A percentile compares a stretch with the other conserved stretches of the same genome.
These are phyloP conservation scores for Zelonia costaricensis DNA, from an alignment of 208 protist species.

Conservation along the genomic window DNA sequence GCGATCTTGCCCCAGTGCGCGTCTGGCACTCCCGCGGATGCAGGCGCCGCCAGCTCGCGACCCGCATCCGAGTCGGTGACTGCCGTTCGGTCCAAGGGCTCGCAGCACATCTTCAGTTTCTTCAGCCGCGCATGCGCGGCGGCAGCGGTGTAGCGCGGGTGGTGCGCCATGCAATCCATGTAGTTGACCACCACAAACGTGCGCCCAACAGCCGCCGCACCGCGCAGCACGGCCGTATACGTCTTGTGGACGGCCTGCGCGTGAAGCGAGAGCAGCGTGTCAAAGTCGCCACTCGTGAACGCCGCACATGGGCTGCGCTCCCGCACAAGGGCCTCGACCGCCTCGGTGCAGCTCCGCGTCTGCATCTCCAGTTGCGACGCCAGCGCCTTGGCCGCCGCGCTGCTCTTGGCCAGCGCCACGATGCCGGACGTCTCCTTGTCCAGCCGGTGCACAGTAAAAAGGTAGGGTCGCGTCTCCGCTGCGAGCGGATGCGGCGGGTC, in stretches of 20 bases:
- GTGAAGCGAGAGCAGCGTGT: conserved; percentile 15
- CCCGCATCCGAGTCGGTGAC: no score
- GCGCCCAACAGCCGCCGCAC: conserved; percentile 22
- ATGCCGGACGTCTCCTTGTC: conserved; percentile 91
- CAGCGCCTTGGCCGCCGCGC: conserved; percentile 31
- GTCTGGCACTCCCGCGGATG: background rate
- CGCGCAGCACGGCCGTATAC: conserved; percentile 62
- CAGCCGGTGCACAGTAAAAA: conserved; percentile 76
- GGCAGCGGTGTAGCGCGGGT: conserved; percentile 7
- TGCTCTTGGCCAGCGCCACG: conserved; percentile 42
- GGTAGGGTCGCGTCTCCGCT: no score
- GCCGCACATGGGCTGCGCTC: background rate
- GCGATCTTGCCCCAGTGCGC: conserved; percentile 45
- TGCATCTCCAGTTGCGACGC: conserved; percentile 53
- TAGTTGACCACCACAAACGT: conserved; percentile 50
- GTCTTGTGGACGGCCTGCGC: conserved; percentile 55
- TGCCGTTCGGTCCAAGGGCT: background rate
- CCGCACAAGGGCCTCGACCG: conserved; percentile 15
- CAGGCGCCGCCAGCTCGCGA: no score
- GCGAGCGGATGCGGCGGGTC: no score
- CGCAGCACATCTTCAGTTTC: conserved; percentile 83
- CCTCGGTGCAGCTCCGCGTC: conserved; percentile 25
- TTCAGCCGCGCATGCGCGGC: conserved; percentile 53
- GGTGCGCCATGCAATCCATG: conserved; percentile 52
- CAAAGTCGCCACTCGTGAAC: conserved; percentile 30